A percentile compares a stretch with the other conserved stretches of the same genome.
Conservation (phyloP, 2,329 filamentous ascomycete genomes). For the Claviceps sp. region DNA sequence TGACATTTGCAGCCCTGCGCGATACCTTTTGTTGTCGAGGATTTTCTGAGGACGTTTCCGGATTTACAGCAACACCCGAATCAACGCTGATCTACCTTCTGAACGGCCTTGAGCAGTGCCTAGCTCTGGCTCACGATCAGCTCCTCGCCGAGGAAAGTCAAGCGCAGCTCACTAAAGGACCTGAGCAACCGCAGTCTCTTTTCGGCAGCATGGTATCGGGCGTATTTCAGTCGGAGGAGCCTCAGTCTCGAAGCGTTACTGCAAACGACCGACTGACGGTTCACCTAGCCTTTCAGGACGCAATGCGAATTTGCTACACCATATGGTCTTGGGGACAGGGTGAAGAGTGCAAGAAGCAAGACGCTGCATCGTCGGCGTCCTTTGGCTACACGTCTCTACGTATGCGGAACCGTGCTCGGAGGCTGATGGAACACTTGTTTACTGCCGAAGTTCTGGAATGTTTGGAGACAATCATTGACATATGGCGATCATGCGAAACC, state of each 20-base stretch:
- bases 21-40: slow-evolving; percentile 38
- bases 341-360: slow-evolving; percentile 43
- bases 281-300: slow-evolving; percentile 90
- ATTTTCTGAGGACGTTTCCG: background rate
- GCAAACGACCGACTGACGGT: slow-evolving; percentile 91
- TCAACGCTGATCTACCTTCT: slow-evolving; percentile 70
- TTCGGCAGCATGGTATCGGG: slow-evolving; percentile 92
- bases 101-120: slow-evolving; percentile 83
- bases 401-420: slow-evolving; percentile 77
- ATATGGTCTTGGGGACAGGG: slow-evolving; percentile 91
- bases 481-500: slow-evolving; percentile 52
- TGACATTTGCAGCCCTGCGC: slow-evolving; percentile 59
- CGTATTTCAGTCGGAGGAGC: slow-evolving; percentile 68
- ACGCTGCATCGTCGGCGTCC: slow-evolving; percentile 59
- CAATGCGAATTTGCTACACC: slow-evolving; percentile 77
- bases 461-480: slow-evolving; percentile 75
- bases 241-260: slow-evolving; percentile 66
- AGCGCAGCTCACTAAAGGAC: slow-evolving; percentile 56
- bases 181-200: slow-evolving; percentile 73
- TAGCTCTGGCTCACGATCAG: slow-evolving; percentile 76
- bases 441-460: slow-evolving; percentile 86
- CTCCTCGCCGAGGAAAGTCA: slow-evolving; percentile 64
- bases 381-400: slow-evolving; percentile 84
- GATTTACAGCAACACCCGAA: slow-evolving; percentile 35
- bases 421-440: slow-evolving; percentile 86